Base-by-base conservation (phyloP, 83 land plant species). In the Isoetes engelmannii region DNA sequence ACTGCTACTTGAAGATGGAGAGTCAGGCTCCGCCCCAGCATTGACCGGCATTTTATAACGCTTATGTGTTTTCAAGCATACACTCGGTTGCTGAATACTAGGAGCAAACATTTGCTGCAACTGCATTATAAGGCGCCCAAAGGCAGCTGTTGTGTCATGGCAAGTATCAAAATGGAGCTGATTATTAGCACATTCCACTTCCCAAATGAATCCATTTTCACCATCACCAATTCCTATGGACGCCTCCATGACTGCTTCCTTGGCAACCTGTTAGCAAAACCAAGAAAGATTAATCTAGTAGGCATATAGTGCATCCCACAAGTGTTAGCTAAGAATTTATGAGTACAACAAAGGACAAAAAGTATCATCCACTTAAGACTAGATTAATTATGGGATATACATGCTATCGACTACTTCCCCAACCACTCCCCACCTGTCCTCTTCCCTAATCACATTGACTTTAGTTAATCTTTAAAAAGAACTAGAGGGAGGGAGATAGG, bases 41-140 rank as follows among this genome's bases (percentile, higher is more conserved):
- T 21, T 37, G 8, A 43, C 44, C 18, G 54, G 63, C 51, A 65
- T 9, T 17, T 65, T 53, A 44, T 60, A 3, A 43, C 47, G 42
- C 43, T 43, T 51, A 48, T 65, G 45, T 64, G 28, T 28, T 28
- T 28, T 28, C 37, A 28, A 28, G 37, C 51, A 54, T 59, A 73
- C 75, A 44, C 63, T 8, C 6, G 82, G 79, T 42, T 86, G 91
- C 72, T 89, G 81, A 61, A 87, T 41, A 79, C 87, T 84, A 57
- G 98, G 97, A 42, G 97, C 87, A 80, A 89, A 86, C 47, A 95
- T 77, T 53, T 85, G 82, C 67, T 95, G 93, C 44, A 95, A 75
- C 67, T 95, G 97, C 56, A 72, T 69, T 64, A 75, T 72, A 69
- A 95, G 80, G 9, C 80, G 79, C 9, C 81, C 74, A 54, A 89